phyloP scores from a whole-genome alignment of 1,284 basidiomycete genomes.

The Ceratobasidium sp. region DNA sequence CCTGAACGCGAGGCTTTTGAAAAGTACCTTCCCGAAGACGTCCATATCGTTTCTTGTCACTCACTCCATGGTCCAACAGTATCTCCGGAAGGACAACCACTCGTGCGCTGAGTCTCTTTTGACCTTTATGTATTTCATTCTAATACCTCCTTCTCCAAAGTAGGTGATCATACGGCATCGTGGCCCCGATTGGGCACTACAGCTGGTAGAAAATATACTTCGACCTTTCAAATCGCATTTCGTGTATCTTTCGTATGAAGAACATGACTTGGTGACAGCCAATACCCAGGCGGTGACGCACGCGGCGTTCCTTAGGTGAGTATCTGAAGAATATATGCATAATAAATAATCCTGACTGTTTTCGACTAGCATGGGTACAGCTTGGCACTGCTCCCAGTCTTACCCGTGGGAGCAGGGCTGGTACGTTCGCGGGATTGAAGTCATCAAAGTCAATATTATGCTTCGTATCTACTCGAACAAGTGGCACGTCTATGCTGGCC shows the following conservation, averaged over 20 bases:
- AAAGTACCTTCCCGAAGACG: constrained; percentile 83
- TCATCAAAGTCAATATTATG: constrained; percentile 97
- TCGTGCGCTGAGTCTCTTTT: constrained; percentile 61
- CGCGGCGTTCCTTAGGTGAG: constrained; percentile 93
- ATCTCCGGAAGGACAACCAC: constrained; percentile 87
- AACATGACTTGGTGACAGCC: constrained; percentile 95
- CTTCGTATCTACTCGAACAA: constrained; percentile 96
- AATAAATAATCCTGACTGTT: constrained; percentile 13
- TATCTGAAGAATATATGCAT: constrained; percentile 2
- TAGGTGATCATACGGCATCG: constrained; percentile 92
- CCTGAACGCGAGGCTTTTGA: constrained; percentile 94
- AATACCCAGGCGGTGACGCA: constrained; percentile 99
- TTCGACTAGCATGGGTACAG: constrained; percentile 87
- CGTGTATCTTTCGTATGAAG: constrained; percentile 93
- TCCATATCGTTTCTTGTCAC: constrained; percentile 91
- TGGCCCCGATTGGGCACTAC: constrained; percentile 74
- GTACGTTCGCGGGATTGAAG: constrained; percentile 97
- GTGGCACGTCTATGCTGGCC: constrained; percentile 99
- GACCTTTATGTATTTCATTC: not conserved
- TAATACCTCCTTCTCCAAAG: not conserved
- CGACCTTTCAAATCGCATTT: constrained; percentile 84
- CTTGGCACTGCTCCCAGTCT: constrained; percentile 79
- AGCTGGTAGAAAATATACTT: constrained; percentile 85
- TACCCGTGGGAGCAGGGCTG: constrained; percentile 93
- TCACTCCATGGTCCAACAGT: constrained; percentile 95